Evolutionary conservation across 1,139 yeast genomes (phyloP).

Genomic region (Pneumocystis oryctolagi): DNA sequence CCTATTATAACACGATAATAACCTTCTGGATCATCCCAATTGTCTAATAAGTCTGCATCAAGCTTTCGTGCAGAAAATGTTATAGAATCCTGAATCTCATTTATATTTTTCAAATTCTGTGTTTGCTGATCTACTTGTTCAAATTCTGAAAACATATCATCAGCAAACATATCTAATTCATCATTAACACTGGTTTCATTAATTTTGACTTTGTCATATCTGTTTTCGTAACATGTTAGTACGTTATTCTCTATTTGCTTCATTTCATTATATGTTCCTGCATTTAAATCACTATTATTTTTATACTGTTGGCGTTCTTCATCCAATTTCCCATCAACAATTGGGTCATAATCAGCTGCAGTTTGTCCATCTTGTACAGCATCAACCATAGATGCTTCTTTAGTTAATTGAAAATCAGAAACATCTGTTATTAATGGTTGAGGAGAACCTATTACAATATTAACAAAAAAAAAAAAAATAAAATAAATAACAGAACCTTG

Average conservation of each 20-base stretch:
- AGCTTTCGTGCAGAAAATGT: constrained; percentile 15
- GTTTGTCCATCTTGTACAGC: constrained; percentile 3
- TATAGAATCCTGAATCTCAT: constrained; percentile 6
- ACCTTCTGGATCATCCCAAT: constrained; percentile 56
- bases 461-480: background rate
- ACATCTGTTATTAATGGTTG: background rate
- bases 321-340: constrained; percentile 10
- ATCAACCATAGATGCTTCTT: background rate
- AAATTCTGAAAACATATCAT: constrained; percentile 14
- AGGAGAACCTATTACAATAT: background rate
- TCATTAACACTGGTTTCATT: constrained; percentile 6
- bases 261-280: background rate
- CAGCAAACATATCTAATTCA: constrained; percentile 14
- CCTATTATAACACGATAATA: constrained; percentile 64
- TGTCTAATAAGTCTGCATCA: constrained; percentile 21
- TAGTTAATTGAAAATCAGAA: background rate
- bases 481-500: background rate
- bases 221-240: background rate
- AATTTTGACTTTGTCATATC: constrained; percentile 1
- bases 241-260: background rate
- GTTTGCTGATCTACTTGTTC: background rate
- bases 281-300: background rate
- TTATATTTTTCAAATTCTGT: background rate
- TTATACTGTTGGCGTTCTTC: background rate
- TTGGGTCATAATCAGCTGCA: constrained; percentile 14